phyloP scores from a whole-genome alignment of 1,284 basidiomycete genomes.

The Puccinia hordei region DNA sequence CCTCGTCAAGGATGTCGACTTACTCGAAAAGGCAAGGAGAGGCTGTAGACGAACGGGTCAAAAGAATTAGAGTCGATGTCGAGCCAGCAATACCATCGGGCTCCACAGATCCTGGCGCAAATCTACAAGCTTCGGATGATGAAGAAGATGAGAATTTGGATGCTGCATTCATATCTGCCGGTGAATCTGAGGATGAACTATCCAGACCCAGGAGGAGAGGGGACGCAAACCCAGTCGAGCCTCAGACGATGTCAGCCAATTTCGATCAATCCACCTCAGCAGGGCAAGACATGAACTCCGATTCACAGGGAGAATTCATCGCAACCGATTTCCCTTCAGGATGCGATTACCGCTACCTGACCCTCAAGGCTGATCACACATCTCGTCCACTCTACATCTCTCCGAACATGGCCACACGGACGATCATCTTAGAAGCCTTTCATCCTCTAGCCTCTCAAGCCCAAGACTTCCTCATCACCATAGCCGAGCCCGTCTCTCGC shows the following conservation, averaged over 20 bases:
- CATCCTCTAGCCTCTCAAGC: conserved; percentile 96
- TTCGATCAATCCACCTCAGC: conserved; percentile 24
- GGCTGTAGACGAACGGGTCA: not conserved
- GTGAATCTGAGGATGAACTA: conserved; percentile 45
- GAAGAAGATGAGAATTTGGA: conserved; percentile 46
- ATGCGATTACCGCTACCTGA: conserved; percentile 75
- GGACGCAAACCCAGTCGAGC: conserved; percentile 26
- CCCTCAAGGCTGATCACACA: conserved; percentile 83
- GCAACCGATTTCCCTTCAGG: conserved; percentile 45
- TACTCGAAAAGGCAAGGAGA: not conserved
- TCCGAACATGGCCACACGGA: conserved; percentile 74
- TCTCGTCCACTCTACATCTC: conserved; percentile 92
- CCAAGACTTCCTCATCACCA: conserved; percentile 96
- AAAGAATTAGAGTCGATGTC: not conserved
- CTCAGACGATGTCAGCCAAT: conserved; percentile 36
- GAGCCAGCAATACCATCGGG: not conserved
- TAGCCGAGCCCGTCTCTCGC: conserved; percentile 97
- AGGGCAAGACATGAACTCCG: not conserved
- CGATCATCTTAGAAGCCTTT: conserved; percentile 94
- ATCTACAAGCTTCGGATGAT: conserved; percentile 14
- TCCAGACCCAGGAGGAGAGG: not conserved
- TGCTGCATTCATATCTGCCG: conserved; percentile 45
- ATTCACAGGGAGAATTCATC: conserved; percentile 27
- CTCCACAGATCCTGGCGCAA: not conserved
- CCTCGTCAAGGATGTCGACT: too few species aligned